Evolutionary conservation across 169 alveolate genomes (phyloP), one percentile per base, ranked within the genome.

Genomic region (Eimeria sp.): DNA sequence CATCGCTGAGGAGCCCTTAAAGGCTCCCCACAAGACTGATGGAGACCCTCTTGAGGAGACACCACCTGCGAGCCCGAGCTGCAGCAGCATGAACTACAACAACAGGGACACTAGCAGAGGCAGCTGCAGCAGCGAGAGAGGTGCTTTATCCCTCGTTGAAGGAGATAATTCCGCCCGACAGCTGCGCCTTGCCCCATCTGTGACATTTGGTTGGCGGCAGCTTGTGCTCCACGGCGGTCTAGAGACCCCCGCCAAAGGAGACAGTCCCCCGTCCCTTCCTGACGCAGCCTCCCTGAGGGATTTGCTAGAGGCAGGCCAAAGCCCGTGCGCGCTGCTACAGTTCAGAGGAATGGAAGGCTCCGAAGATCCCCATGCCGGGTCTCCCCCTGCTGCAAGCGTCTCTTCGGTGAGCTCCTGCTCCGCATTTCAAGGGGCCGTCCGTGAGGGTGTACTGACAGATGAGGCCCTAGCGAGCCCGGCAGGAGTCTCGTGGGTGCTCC

Each of bases 281-380:
- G 34, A n/a, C 25, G 51, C 54, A 51, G 90, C 49, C 34, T 3
- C 90, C 20, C 70, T 82, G 14, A n/a, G 75, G 73, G 90, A 34
- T 51, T n/a, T 82, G 73, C 13, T 82, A 20, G 22, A 3, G 30
- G 6, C 25, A 11, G 90, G 90, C 1, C 51, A 82, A 6, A 82
- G 72, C 90, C 90, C 90, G 18, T 82, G 90, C n/a, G 72, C 45
- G 18, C 51, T 82, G 67, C 90, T 82, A 45, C 49, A 65, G 73
- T 51, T 82, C n/a, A 49, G 90, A 82, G 73, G 51, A 16, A 9
- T 30, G 73, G 72, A 82, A 14, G 27, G 30, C 20, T 14, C 73
- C 4, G 80, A 47, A n/a, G 70, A 61, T 25, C 27, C 11, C 20
- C 5, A 11, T 61, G 70, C 11, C 27, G 70, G 11, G 70, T 5